Conservation (phyloP, 305 asterid genomes). For the Withania somnifera region DNA sequence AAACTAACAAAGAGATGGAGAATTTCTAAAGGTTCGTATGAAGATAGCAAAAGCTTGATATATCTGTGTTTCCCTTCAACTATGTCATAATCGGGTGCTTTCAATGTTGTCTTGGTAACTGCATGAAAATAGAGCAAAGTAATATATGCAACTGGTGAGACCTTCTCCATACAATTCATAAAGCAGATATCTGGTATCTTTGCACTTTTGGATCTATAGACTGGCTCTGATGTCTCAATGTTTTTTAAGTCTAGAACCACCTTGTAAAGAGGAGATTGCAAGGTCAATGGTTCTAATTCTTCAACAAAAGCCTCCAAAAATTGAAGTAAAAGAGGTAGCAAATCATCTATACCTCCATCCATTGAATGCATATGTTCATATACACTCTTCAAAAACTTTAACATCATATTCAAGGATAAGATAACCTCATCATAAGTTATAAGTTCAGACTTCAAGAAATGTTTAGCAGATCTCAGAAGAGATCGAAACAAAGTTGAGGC, state of each 20-base stretch:
- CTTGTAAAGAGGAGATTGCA: constrained; percentile 66
- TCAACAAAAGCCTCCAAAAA: constrained; percentile 42
- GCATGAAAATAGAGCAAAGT: constrained; percentile 38
- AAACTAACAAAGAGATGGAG: constrained; percentile 32
- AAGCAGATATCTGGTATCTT: constrained; percentile 18
- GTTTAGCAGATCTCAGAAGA: constrained; percentile 44
- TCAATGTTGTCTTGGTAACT: constrained; percentile 22
- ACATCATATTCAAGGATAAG: constrained; percentile 38
- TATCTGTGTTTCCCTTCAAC: constrained; percentile 27
- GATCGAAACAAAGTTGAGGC: constrained; percentile 49
- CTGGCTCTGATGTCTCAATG: constrained; percentile 20
- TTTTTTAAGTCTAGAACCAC: constrained; percentile 27
- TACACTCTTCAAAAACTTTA: constrained; percentile 34
- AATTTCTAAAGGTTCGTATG: constrained; percentile 37
- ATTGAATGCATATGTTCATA: constrained; percentile 22
- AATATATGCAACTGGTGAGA: constrained; percentile 43
- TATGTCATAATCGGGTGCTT: constrained; percentile 26
- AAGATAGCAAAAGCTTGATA: constrained; percentile 34
- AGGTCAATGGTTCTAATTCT: constrained; percentile 46
- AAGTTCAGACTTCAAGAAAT: constrained; percentile 24
- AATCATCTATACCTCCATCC: constrained; percentile 16
- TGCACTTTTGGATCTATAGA: constrained; percentile 20
- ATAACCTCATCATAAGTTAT: constrained; percentile 42
- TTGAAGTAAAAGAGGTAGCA: constrained; percentile 26
- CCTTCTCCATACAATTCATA: constrained; percentile 30